Conservation (phyloP, 208 protist species). For the Phytomonas francai region DNA sequence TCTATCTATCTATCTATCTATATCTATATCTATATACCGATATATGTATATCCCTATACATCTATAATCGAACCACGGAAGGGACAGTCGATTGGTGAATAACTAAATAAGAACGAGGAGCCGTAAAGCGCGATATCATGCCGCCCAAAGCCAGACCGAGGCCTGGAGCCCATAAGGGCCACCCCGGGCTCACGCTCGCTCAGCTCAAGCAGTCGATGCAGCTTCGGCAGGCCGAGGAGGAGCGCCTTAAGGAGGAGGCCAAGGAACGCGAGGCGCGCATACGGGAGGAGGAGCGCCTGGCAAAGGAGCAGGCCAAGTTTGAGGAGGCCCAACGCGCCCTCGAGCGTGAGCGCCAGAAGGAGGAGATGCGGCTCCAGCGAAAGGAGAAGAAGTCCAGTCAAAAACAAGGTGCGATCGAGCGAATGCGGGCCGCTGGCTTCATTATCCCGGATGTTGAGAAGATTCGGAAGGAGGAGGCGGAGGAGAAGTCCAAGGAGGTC, state of each 20-base stretch:
- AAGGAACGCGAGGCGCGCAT: slow-evolving; percentile 76
- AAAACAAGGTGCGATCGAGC: slow-evolving; percentile 59
- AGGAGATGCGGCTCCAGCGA: slow-evolving; percentile 51
- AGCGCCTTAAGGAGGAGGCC: slow-evolving; percentile 55
- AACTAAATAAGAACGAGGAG: background rate
- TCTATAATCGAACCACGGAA: background rate
- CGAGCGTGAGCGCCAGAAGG: slow-evolving; percentile 75
- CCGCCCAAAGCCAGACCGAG: slow-evolving; percentile 75
- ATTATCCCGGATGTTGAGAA: slow-evolving; percentile 81
- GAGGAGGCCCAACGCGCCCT: slow-evolving; percentile 68
- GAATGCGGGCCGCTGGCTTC: slow-evolving; percentile 72
- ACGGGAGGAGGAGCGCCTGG: slow-evolving; percentile 74
- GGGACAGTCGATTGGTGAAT: background rate
- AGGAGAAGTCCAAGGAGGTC: slow-evolving; percentile 28
- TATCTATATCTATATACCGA: slow-evolving; percentile 11
- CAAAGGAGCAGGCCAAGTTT: slow-evolving; percentile 79
- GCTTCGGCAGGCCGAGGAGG: slow-evolving; percentile 77
- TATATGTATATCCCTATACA: slow-evolving; percentile 2
- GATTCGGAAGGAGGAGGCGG: slow-evolving; percentile 56
- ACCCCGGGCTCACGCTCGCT: slow-evolving; percentile 70
- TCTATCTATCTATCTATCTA: no score
- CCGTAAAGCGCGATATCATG: slow-evolving; percentile 27
- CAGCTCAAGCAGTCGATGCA: slow-evolving; percentile 90
- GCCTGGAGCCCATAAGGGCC: slow-evolving; percentile 67
- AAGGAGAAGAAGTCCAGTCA: slow-evolving; percentile 51